phyloP scores from a whole-genome alignment of 768 basidiomycete species.

The Termitomyces heimii region DNA sequence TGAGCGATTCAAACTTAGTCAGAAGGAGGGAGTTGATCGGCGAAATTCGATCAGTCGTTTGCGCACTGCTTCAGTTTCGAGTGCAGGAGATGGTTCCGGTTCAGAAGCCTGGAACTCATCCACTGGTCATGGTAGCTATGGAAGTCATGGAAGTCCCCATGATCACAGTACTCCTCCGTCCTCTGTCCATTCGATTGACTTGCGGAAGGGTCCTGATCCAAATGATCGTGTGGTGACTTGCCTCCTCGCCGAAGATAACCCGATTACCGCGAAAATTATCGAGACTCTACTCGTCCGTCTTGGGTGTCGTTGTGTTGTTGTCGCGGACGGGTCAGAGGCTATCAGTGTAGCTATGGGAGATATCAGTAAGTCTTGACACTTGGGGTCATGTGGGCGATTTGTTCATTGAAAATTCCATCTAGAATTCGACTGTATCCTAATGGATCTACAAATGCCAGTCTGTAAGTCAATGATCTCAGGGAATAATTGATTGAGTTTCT shows the following conservation, averaged over 20 bases:
- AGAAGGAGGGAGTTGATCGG: constrained; percentile 72
- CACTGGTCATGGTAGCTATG: constrained; percentile 45
- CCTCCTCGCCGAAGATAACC: constrained; percentile 94
- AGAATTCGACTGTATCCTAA: constrained; percentile 96
- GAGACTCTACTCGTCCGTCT: constrained; percentile 91
- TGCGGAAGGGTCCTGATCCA: constrained; percentile 72
- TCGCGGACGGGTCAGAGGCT: constrained; percentile 94
- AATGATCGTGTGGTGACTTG: constrained; percentile 88
- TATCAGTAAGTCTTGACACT: constrained; percentile 65
- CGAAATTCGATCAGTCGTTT: constrained; percentile 82
- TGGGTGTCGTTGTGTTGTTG: constrained; percentile 93
- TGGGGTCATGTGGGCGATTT: constrained; percentile 1
- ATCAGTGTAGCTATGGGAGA: constrained; percentile 97
- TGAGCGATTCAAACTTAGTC: constrained; percentile 81
- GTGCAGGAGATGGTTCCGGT: constrained; percentile 71
- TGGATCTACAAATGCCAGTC: constrained; percentile 95
- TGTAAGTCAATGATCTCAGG: constrained; percentile 40
- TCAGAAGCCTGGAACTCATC: constrained; percentile 70
- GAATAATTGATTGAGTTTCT: not conserved
- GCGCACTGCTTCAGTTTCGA: constrained; percentile 82
- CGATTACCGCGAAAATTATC: constrained; percentile 95
- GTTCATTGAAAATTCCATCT: constrained; percentile 16
- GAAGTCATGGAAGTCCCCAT: constrained; percentile 20
- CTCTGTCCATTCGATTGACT: constrained; percentile 79
- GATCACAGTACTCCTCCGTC: constrained; percentile 71